These are phyloP conservation scores for Plenodomus lindquistii DNA, from an alignment of 2,329 filamentous ascomycete genomes.

Conservation along the genomic window DNA sequence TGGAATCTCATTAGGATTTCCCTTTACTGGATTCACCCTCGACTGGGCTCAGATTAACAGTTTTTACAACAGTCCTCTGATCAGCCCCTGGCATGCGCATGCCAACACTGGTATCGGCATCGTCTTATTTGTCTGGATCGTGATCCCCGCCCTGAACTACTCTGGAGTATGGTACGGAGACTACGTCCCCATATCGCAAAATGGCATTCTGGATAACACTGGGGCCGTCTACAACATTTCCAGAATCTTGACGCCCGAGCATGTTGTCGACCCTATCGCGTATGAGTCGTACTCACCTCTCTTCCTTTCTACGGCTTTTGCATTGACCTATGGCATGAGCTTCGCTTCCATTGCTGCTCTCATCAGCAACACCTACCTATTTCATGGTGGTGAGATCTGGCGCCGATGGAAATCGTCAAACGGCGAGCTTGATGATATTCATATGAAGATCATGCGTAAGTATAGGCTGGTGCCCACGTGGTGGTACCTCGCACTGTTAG, in stretches of 20 bases:
- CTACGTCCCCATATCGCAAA: constrained; percentile 58
- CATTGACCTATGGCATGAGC: constrained; percentile 63
- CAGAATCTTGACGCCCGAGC: constrained; percentile 64
- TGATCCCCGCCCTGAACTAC: constrained; percentile 65
- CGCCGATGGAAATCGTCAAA: constrained; percentile 63
- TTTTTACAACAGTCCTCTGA: constrained; percentile 17
- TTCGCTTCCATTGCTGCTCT: constrained; percentile 73
- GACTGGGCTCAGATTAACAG: constrained; percentile 28
- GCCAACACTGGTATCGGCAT: constrained; percentile 73
- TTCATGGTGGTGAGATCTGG: constrained; percentile 70
- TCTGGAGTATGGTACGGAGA: constrained; percentile 65
- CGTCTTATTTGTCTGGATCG: constrained; percentile 60
- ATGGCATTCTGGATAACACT: constrained; percentile 72
- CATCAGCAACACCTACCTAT: constrained; percentile 62
- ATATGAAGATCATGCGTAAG: constrained; percentile 52
- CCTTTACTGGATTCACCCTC: constrained; percentile 29
- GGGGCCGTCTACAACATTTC: constrained; percentile 66
- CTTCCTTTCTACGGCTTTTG: constrained; percentile 60
- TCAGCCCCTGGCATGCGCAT: constrained; percentile 55
- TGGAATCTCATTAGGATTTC: constrained; percentile 25
- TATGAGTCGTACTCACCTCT: constrained; percentile 66
- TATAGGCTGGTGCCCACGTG: constrained; percentile 61
- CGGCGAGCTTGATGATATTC: constrained; percentile 54
- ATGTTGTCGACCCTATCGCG: constrained; percentile 64
- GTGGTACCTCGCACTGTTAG: constrained; percentile 61